Evolutionary conservation across 2,329 filamentous ascomycete genomes (phyloP), one percentile per base, ranked within the genome.

Genomic region (Trichophyton equinum): DNA sequence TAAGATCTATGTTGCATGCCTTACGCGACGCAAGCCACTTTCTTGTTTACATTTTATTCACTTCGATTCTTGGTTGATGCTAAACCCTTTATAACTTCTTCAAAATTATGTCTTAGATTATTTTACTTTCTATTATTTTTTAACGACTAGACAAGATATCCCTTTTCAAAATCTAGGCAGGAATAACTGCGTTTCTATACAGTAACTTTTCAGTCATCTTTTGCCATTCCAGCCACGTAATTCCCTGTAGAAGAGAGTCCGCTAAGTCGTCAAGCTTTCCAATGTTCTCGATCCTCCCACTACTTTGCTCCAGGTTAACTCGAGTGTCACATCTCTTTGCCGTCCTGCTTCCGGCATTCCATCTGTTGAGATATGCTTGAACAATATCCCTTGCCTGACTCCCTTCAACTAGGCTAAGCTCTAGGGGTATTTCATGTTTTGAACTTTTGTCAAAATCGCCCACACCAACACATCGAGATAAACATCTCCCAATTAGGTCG

Each of bases 231-330:
- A 89, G 72, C 84, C 87, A 92, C 2, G 88, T 85, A 62, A 89
- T 78, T 1, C 85, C 89, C 71, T 95, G 89, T 60, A 94, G 71
- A 27, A 94, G 74, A 69, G 85, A 88, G 75, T 95, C 89, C 0
- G 89, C 87, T 57, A 95, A 74, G 75, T 95, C 89, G 72, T 95
- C 89, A 59, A 92, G 72, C 72, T 94, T 94, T n/a, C 68, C 71
- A 38, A 72, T 66, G 30, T 64, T 58, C 3, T 56, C 8, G n/a
- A 44, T 25, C 11, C 47, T 40, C n/a, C 15, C 30, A 3, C 5
- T 38, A 20, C 7, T 30, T 4, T 57, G 11, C n/a, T 25, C 9
- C 13, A 20, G 4, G 20, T 36, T 59, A 53, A 53, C 51, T 36
- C 40, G 6, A 53, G 8, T 33, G 11, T 4, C 20, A 6, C 53